phyloP scores from a whole-genome alignment of 495 filamentous ascomycete genomes.

The Aspergillus incahuasiensis region DNA sequence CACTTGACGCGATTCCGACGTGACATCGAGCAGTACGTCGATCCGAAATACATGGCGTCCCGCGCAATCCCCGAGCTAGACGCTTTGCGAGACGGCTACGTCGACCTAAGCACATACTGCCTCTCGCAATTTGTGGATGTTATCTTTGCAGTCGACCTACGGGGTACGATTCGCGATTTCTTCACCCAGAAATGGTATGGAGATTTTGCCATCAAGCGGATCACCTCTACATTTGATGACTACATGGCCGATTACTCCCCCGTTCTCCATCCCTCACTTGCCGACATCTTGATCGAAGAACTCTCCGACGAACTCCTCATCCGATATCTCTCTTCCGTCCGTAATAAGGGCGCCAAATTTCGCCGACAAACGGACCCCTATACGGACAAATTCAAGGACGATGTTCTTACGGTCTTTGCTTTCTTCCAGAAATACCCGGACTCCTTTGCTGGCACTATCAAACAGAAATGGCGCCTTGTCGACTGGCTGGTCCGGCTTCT shows the following conservation, averaged over 20 bases:
- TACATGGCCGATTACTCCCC: slow-evolving; percentile 81
- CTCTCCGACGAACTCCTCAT: slow-evolving; percentile 84
- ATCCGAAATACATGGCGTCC: slow-evolving; percentile 70
- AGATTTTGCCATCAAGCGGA: slow-evolving; percentile 76
- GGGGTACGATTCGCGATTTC: slow-evolving; percentile 72
- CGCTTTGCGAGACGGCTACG: slow-evolving; percentile 77
- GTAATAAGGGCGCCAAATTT: slow-evolving; percentile 90
- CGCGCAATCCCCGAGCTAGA: slow-evolving; percentile 67
- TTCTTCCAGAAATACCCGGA: slow-evolving; percentile 59
- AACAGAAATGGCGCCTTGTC: slow-evolving; percentile 86
- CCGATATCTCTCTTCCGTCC: slow-evolving; percentile 77
- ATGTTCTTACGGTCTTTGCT: slow-evolving; percentile 75
- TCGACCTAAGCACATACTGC: slow-evolving; percentile 88
- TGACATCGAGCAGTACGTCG: slow-evolving; percentile 73
- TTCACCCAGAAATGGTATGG: slow-evolving; percentile 89
- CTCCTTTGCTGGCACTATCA: slow-evolving; percentile 67
- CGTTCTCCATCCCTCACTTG: slow-evolving; percentile 76
- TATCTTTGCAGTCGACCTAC: slow-evolving; percentile 85
- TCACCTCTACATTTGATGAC: slow-evolving; percentile 88
- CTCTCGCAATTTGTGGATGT: slow-evolving; percentile 76
- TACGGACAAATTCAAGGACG: slow-evolving; percentile 85
- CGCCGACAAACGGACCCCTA: slow-evolving; percentile 69
- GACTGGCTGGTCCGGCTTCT: slow-evolving; percentile 74
- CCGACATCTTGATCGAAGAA: slow-evolving; percentile 86
- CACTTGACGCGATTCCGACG: slow-evolving; percentile 78